Evolutionary conservation across 768 basidiomycete species (phyloP).

Genomic region (Termitomyces sp.): DNA sequence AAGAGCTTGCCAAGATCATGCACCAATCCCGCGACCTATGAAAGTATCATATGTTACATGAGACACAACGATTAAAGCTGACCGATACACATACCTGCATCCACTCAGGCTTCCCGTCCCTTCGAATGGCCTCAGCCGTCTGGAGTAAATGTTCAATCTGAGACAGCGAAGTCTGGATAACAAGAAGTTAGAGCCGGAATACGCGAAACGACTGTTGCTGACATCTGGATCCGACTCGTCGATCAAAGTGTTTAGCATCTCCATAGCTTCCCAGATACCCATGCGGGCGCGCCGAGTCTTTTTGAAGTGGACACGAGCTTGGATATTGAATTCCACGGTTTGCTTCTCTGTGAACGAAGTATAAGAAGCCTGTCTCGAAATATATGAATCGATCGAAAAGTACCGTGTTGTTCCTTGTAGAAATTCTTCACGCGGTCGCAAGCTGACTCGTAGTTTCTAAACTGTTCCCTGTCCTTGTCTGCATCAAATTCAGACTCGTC

Average conservation of each 20-base stretch:
- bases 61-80: not conserved
- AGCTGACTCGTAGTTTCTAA: constrained; percentile 43
- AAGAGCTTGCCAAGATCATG: constrained; percentile 91
- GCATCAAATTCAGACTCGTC: constrained; percentile 41
- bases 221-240: constrained; percentile 93
- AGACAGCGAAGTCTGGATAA: constrained; percentile 2
- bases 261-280: constrained; percentile 85
- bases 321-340: constrained; percentile 81
- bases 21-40: constrained; percentile 65
- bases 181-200: not conserved
- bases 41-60: not conserved
- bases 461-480: constrained; percentile 53
- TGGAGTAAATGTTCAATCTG: constrained; percentile 75
- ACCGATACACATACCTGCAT: constrained; percentile 51
- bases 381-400: not conserved
- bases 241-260: constrained; percentile 80
- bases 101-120: constrained; percentile 88
- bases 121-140: constrained; percentile 86
- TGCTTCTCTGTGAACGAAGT: constrained; percentile 61
- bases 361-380: not conserved
- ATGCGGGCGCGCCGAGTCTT: constrained; percentile 66
- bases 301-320: constrained; percentile 72
- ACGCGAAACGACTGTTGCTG: constrained; percentile 14
- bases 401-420: constrained; percentile 16
- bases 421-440: constrained; percentile 15